phyloP scores from a whole-genome alignment of 2,329 filamentous ascomycete species.

The Aspergillus pseudoglaucus region DNA sequence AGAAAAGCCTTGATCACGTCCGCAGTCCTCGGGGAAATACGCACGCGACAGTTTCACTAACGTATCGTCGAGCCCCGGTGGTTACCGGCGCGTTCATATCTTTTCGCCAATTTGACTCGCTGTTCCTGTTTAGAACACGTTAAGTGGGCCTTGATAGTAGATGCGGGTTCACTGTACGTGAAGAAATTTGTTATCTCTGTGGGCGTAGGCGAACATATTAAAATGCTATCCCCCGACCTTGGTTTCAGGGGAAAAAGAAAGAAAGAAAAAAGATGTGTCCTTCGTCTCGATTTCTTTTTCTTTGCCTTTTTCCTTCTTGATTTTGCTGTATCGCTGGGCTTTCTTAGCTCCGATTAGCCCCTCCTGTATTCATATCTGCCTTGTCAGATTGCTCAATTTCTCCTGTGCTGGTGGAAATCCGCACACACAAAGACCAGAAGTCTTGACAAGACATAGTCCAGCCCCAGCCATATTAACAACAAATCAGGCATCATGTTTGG shows the following conservation, averaged over 20 bases:
- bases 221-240: conserved; percentile 2
- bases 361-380: neutral
- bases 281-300: conserved; percentile 5
- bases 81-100: neutral
- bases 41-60: neutral
- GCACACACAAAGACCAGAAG: neutral
- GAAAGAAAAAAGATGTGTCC: conserved; percentile 17
- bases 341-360: conserved; percentile 12
- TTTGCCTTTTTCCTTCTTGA: conserved; percentile 5
- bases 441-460: neutral
- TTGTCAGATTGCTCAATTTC: conserved; percentile 4
- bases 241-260: conserved; percentile 11
- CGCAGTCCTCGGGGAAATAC: neutral
- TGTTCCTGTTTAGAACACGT: conserved; percentile 4
- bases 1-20: neutral
- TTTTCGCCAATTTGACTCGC: conserved; percentile 4
- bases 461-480: conserved; percentile 4
- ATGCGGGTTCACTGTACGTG: neutral
- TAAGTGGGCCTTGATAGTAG: conserved; percentile 5
- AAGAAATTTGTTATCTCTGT: conserved; percentile 5
- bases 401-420: conserved; percentile 10
- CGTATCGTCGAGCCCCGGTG: neutral
- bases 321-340: conserved; percentile 13
- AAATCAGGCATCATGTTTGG: conserved; percentile 15
- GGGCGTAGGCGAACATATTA: conserved; percentile 6